These are phyloP conservation scores for Nicotiana knightiana DNA, from an alignment of 257 asterid genomes.

Conservation along the genomic window DNA sequence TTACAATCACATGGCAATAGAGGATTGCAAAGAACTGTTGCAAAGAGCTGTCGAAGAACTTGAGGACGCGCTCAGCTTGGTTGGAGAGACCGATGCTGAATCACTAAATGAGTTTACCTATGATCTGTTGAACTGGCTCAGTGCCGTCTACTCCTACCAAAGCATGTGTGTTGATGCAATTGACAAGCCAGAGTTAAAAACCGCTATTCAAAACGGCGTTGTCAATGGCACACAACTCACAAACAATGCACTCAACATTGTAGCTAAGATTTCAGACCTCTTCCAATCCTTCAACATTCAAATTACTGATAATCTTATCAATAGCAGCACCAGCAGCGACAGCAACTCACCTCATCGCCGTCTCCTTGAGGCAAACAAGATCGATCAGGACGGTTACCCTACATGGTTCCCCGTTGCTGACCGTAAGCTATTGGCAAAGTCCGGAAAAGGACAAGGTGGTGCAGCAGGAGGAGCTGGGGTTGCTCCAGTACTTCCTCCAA, in stretches of 20 bases:
- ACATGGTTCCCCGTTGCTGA: constrained; percentile 50
- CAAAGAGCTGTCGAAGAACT: constrained; percentile 40
- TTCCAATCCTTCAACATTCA: constrained; percentile 34
- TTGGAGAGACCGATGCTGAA: constrained; percentile 27
- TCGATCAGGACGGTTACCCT: constrained; percentile 36
- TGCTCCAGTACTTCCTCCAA: background rate
- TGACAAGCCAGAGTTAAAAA: constrained; percentile 34
- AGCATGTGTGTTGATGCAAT: constrained; percentile 43
- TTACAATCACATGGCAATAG: constrained; percentile 30
- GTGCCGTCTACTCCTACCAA: constrained; percentile 34
- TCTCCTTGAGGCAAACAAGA: constrained; percentile 12
- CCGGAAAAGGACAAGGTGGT: background rate
- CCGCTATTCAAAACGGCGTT: constrained; percentile 34
- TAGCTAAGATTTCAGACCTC: constrained; percentile 33
- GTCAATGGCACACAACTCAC: constrained; percentile 45
- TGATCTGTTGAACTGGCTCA: constrained; percentile 53
- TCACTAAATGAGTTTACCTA: constrained; percentile 27
- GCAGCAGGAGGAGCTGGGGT: background rate
- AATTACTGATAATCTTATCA: background rate
- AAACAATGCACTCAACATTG: constrained; percentile 51
- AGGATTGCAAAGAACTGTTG: constrained; percentile 56
- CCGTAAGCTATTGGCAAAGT: constrained; percentile 39
- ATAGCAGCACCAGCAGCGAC: background rate
- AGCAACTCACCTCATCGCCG: constrained; percentile 19
- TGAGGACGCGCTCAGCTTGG: constrained; percentile 27